Evolutionary conservation across 2,329 filamentous ascomycete species (phyloP).

Genomic region (Diaporthe citriasiana): DNA sequence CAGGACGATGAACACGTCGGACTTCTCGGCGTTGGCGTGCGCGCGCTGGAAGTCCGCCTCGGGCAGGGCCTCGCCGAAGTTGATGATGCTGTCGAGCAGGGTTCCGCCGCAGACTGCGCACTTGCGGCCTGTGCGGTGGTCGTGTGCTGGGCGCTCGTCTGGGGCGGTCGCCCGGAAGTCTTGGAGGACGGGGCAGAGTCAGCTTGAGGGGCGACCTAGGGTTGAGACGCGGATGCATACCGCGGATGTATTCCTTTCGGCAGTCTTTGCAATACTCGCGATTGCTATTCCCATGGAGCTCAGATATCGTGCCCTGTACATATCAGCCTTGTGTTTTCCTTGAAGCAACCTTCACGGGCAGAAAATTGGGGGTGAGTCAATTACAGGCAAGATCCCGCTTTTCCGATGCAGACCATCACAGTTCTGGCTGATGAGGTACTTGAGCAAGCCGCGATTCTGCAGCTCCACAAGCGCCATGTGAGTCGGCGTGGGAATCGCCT

Average conservation of each 20-base stretch:
- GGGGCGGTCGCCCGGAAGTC: conserved; percentile 61
- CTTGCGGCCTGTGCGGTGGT: conserved; percentile 62
- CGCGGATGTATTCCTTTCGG: conserved; percentile 61
- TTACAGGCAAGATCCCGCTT: conserved; percentile 61
- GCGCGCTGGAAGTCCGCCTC: conserved; percentile 52
- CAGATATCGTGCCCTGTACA: conserved; percentile 57
- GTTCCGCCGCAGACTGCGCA: conserved; percentile 56
- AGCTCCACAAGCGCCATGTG: conserved; percentile 59
- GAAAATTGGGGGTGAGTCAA: conserved; percentile 13
- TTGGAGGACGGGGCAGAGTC: conserved; percentile 40
- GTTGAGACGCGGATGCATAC: conserved; percentile 44
- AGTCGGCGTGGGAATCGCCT: conserved; percentile 60
- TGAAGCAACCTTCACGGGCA: not conserved
- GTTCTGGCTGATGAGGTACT: conserved; percentile 51
- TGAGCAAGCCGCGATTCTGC: conserved; percentile 26
- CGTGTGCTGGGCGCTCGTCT: conserved; percentile 58
- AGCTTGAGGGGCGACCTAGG: not conserved
- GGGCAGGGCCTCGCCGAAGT: conserved; percentile 58
- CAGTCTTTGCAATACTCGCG: conserved; percentile 60
- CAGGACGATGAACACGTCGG: conserved; percentile 62
- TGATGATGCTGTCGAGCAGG: conserved; percentile 61
- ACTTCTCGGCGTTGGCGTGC: conserved; percentile 53
- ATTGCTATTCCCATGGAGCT: conserved; percentile 64
- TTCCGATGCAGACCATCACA: conserved; percentile 61
- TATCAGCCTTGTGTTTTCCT: not conserved